Evolutionary conservation across 2,329 filamentous ascomycete species (phyloP), one percentile per base, ranked within the genome.

Genomic region (Aspergillus pseudotamarii): DNA sequence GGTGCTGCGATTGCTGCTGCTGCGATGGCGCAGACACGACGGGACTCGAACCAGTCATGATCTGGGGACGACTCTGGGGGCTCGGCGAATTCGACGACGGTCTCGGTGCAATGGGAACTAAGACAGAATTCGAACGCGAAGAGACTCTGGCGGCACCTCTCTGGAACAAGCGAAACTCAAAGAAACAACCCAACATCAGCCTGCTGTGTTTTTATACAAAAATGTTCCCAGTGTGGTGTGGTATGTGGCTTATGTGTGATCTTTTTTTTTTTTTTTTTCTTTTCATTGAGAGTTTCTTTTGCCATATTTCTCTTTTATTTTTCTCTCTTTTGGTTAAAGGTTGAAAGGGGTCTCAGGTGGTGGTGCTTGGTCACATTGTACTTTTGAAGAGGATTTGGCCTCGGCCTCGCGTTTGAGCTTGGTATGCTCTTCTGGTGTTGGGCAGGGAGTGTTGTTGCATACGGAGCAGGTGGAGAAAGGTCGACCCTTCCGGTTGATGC

Each of bases 401-500:
- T 78, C 75, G 61, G 72, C 69, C 65, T 77, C 76, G 46, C 75
- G 74, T 62, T 71, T 75, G 46, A 72, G 67, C 58, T 94, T 95
- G 75, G 94, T 87, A 78, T 97, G 94, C 66, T 94, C 91, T 46
- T 92, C 89, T 70, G 94, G 92, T 75, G 92, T 93, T 83, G 96
- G 96, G 81, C 94, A 93, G 81, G 95, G 91, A 62, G 91, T 88
- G 76, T 94, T 67, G 38, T 75, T 92, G 82, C 94, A 98, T 80
- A 97, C 93, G 69, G 92, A 88, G 81, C 94, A 97, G 87, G 97
- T 94, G 69, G 94, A 96, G 69, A 97, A 93, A 58, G 94, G 94
- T 67, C 94, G 91, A 73, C 94, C 94, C 83, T 98, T 97, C 78
- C 96, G 96, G 80, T 96, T 95, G 82, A 97, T 96, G 78, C 96